Base-by-base conservation (phyloP, 768 basidiomycete species). In the Mycena latifolia region DNA sequence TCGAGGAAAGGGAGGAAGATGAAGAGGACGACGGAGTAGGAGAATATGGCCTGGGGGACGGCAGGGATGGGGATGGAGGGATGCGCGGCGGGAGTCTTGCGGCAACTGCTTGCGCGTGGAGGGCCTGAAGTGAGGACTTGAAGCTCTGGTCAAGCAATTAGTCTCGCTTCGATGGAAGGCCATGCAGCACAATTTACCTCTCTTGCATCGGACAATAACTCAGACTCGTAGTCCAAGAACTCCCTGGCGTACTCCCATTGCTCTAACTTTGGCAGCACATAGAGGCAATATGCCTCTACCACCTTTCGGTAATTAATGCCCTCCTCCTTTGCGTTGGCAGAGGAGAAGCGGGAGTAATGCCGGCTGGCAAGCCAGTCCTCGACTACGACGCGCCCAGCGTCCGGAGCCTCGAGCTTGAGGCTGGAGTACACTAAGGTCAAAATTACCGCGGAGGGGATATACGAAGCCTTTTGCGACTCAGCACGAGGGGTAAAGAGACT, bases 231-330 rank as follows among this genome's bases (percentile, higher is more conserved):
- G 43, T 85, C 81, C 63, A 95, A 73, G 73, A 94, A 94, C 68
- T 93, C 92, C 55, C 80, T 83, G 18, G 90, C 92, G 71, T 93
- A 93, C 22, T 89, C 88, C 93, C 93, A 95, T 71, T 93, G 89
- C 52, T 86, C 87, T 28, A 95, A 74, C 51, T 86, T 86, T 0
- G 93, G 91, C 37, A 95, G 77, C 37, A 95, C 78, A 63, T 90
- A 88, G 18, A 94, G 79, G 70, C 88, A 89, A 76, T 95, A 95
- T 14, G 93, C 75, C 69, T 94, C 92, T 50, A 95, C 73, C 11
- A 93, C 85, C 73, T 91, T 92, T 59, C 86, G 86, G 70, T 95
- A 94, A 20, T 86, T 89, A 51, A 87, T 86, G 15, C 76, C 81
- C 4, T 81, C 79, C 0, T 80, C 50, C 48, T 74, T 74, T 11